Evolutionary conservation across 495 filamentous ascomycete species (phyloP).

Genomic region (Tuber umbilicatum): DNA sequence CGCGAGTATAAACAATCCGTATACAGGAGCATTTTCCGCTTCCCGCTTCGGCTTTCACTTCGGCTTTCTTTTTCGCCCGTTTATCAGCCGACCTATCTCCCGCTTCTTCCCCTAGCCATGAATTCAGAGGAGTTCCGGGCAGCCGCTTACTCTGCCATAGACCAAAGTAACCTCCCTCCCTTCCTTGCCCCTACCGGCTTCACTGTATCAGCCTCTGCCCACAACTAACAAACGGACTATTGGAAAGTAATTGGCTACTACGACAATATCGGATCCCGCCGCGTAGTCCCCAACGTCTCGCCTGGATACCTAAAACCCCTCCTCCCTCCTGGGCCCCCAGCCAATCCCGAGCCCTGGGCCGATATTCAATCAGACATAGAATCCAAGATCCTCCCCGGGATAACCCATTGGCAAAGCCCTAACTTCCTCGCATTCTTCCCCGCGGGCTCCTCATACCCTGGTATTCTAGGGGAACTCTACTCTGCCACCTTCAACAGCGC

Average conservation of each 20-base stretch:
- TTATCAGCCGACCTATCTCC: not conserved
- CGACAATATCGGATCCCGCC: conserved; percentile 61
- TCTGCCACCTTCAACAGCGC: conserved; percentile 79
- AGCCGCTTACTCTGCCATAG: conserved; percentile 73
- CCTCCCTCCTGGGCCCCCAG: conserved; percentile 66
- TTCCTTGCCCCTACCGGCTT: conserved; percentile 3
- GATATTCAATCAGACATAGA: conserved; percentile 81
- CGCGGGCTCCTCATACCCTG: conserved; percentile 72
- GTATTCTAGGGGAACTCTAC: conserved; percentile 90
- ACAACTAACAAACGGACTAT: conserved; percentile 13
- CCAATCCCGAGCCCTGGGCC: conserved; percentile 67
- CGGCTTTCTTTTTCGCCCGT: not conserved
- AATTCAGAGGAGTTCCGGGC: conserved; percentile 73
- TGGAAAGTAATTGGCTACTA: conserved; percentile 72
- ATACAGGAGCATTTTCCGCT: not conserved
- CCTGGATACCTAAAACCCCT: conserved; percentile 82
- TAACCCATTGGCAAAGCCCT: conserved; percentile 94
- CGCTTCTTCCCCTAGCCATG: conserved; percentile 50
- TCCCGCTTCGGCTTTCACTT: not conserved
- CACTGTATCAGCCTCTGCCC: conserved; percentile 21
- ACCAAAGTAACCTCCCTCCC: conserved; percentile 61
- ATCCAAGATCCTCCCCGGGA: conserved; percentile 79
- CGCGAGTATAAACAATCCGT: not conserved
- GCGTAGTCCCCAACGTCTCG: conserved; percentile 68
- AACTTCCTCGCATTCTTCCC: conserved; percentile 98